Base-by-base conservation (phyloP, 2,329 filamentous ascomycete species). In the Paraconiothyrium sp. region DNA sequence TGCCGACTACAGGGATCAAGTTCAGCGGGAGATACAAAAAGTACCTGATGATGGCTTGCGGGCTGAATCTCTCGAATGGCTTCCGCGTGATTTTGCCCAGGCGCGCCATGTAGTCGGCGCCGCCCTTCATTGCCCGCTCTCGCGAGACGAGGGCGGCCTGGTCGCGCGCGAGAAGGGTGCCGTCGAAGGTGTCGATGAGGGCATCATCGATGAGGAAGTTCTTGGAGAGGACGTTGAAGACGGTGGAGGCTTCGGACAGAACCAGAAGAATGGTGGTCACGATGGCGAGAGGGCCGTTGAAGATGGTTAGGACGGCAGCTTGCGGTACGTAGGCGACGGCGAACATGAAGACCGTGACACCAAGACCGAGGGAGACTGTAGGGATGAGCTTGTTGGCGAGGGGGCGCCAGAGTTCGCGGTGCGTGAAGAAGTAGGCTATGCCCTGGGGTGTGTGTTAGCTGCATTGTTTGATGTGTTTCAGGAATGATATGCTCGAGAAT, bases 1-100 rank as follows among this genome's bases (percentile, higher is more conserved):
- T 97, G 6, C 94, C 94, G 20, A 97, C 87, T 0, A 97, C 85
- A 0, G 94, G 94, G 56, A 98, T 93, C 75, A 97, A 93, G 81
- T 97, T 98, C 63, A 98, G 84, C 11, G 94, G 94, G 46, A 97
- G 84, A 76, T 96, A 95, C 81, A 97, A 87, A 65, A 97, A 75
- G 72, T 94, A 94, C 46, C 92, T 85, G 43, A 97, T 81, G 48
- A 97, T 79, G 8, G 90, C 88, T 70, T 79, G 79, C 1, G 84
- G 82, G 0, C 82, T 82, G 59, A 85, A 85, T 62, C 84, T 81
- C 30, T 78, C 79, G 61, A 89, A 85, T 0, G 85, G 86, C 67
- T 82, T 85, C 67, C 81, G 83, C 39, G 86, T 74, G 52, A 88
- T 71, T 70, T 86, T 87, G 32, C 88, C 88, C 32, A 90, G 72